phyloP scores from a whole-genome alignment of 768 basidiomycete species.

The Suillus occidentalis region DNA sequence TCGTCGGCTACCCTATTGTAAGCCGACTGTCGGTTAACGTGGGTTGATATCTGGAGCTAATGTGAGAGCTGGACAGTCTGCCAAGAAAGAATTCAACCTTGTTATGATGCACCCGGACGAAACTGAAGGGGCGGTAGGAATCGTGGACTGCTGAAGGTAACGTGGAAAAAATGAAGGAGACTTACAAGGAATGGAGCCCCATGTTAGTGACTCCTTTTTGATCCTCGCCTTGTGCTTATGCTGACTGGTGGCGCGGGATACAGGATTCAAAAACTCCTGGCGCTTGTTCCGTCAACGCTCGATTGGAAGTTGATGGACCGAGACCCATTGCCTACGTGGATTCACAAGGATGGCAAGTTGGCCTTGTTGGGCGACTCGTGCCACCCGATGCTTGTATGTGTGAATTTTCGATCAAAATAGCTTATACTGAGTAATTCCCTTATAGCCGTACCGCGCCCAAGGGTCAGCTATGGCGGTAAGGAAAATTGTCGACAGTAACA shows the following conservation, averaged over 20 bases:
- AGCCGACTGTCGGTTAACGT: slow-evolving; percentile 15
- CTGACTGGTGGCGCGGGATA: slow-evolving; percentile 4
- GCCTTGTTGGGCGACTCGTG: slow-evolving; percentile 55
- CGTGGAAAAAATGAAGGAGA: slow-evolving; percentile 45
- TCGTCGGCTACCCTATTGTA: slow-evolving; percentile 49
- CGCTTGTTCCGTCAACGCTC: slow-evolving; percentile 43
- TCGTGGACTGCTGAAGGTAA: slow-evolving; percentile 45
- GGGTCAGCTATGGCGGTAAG: slow-evolving; percentile 56
- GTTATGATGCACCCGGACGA: slow-evolving; percentile 45
- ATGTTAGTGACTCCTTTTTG: slow-evolving; percentile 32
- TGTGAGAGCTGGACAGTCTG: slow-evolving; percentile 22
- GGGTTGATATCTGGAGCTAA: not conserved
- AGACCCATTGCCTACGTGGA: slow-evolving; percentile 48
- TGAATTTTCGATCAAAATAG: not conserved
- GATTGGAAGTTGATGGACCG: slow-evolving; percentile 52
- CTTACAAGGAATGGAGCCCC: slow-evolving; percentile 50
- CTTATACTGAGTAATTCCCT: not conserved
- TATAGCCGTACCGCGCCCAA: slow-evolving; percentile 53
- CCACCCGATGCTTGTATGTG: slow-evolving; percentile 51
- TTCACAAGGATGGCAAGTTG: slow-evolving; percentile 45
- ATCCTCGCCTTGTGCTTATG: not conserved
- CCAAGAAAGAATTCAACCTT: slow-evolving; percentile 44
- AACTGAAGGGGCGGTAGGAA: slow-evolving; percentile 32
- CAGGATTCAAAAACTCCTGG: slow-evolving; percentile 47
- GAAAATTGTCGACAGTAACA: not conserved